A percentile compares a stretch with the other conserved stretches of the same genome.
Evolutionary conservation across 2,329 filamentous ascomycete species (phyloP).

Genomic region (Ilyonectria sp.): DNA sequence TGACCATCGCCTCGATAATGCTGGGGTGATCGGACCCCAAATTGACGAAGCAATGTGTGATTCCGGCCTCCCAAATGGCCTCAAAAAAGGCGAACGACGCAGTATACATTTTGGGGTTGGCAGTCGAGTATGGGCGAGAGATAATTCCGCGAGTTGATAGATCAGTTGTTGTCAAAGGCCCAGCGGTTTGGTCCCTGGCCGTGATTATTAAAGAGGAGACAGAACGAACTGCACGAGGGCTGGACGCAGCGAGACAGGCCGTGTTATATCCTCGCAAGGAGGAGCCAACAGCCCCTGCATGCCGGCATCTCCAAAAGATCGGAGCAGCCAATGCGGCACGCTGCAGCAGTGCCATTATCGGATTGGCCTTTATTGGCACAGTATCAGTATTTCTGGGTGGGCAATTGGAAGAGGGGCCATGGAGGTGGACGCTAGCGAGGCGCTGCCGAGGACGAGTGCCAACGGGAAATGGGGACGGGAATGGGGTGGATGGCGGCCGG

Average conservation of each 20-base stretch:
- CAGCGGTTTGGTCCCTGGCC: slow-evolving; percentile 14
- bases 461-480: slow-evolving; percentile 24
- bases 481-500: slow-evolving; percentile 2
- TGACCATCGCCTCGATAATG: slow-evolving; percentile 86
- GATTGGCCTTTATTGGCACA: slow-evolving; percentile 22
- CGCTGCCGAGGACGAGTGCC: slow-evolving; percentile 1
- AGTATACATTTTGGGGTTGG: slow-evolving; percentile 71
- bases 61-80: slow-evolving; percentile 79
- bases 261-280: slow-evolving; percentile 42
- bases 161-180: slow-evolving; percentile 27
- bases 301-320: slow-evolving; percentile 41
- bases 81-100: slow-evolving; percentile 88
- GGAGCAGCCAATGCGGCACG: slow-evolving; percentile 45
- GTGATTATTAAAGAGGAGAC: slow-evolving; percentile 28
- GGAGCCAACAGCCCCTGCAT: slow-evolving; percentile 30
- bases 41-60: slow-evolving; percentile 75
- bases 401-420: slow-evolving; percentile 7
- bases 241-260: slow-evolving; percentile 18
- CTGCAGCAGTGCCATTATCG: slow-evolving; percentile 46
- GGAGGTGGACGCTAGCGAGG: neutral
- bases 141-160: slow-evolving; percentile 30
- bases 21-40: slow-evolving; percentile 81
- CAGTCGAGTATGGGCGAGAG: slow-evolving; percentile 44
- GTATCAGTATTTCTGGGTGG: slow-evolving; percentile 27
- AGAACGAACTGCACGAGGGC: slow-evolving; percentile 23